Conservation (phyloP, 2,329 filamentous ascomycete species). For the Xylariaceae sp. region DNA sequence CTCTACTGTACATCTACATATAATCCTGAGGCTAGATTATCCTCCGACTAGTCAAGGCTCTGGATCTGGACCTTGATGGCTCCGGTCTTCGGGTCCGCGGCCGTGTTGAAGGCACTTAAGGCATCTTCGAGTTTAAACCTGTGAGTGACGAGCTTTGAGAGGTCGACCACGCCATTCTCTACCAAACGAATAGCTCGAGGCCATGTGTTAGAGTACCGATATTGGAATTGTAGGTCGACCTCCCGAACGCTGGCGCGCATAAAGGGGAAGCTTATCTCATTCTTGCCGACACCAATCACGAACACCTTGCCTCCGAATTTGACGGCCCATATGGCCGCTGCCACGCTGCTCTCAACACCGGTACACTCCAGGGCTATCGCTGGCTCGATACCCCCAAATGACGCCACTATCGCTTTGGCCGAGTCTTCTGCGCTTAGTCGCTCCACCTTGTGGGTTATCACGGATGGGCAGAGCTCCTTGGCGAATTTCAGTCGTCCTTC, state of each 20-base stretch:
- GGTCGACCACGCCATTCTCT: conserved; percentile 79
- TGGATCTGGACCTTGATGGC: conserved; percentile 99
- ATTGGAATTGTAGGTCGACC: conserved; percentile 95
- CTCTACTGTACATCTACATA: too few relatives aligned
- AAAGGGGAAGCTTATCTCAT: conserved; percentile 94
- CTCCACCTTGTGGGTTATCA: conserved; percentile 79
- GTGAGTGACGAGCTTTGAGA: conserved; percentile 85
- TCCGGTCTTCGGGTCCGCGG: conserved; percentile 83
- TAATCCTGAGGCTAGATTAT: background rate
- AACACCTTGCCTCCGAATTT: conserved; percentile 98
- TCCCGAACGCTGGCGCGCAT: conserved; percentile 90
- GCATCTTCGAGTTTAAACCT: conserved; percentile 85
- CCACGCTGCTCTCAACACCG: conserved; percentile 87
- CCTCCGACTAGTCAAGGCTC: conserved; percentile 55
- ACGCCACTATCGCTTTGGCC: conserved; percentile 67
- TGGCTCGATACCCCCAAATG: conserved; percentile 80
- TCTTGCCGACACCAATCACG: conserved; percentile 92
- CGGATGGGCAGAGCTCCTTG: conserved; percentile 77
- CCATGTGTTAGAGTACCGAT: conserved; percentile 96
- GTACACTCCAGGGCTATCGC: conserved; percentile 88
- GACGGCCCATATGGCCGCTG: conserved; percentile 81
- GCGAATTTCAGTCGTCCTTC: conserved; percentile 83
- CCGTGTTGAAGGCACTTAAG: conserved; percentile 85
- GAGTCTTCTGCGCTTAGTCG: conserved; percentile 69
- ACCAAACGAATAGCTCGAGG: conserved; percentile 88